Evolutionary conservation across 1,139 yeast genomes (phyloP).

Genomic region (Zygosaccharomyces pseudobailii): DNA sequence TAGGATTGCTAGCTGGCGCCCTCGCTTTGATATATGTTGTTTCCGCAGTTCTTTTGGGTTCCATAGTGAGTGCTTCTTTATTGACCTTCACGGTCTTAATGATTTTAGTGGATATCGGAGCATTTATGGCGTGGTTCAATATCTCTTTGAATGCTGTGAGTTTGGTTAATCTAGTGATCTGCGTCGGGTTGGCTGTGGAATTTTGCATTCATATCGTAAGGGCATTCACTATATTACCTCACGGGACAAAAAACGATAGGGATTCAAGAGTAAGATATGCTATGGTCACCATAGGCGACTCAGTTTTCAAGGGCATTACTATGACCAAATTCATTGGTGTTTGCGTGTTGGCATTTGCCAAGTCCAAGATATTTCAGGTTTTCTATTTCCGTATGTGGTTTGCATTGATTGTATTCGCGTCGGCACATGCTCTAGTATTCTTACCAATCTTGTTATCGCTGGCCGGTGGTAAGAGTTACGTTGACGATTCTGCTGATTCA

Average conservation of each 20-base stretch:
- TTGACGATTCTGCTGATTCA: conserved; percentile 11
- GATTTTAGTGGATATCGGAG: conserved; percentile 71
- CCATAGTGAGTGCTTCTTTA: conserved; percentile 53
- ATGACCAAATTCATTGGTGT: conserved; percentile 88
- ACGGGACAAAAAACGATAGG: conserved; percentile 30
- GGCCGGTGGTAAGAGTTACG: conserved; percentile 49
- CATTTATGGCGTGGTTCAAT: conserved; percentile 69
- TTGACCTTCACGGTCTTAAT: conserved; percentile 56
- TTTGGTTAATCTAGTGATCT: conserved; percentile 80
- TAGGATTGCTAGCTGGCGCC: conserved; percentile 54
- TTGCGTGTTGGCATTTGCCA: conserved; percentile 76
- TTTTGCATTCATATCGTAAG: conserved; percentile 84
- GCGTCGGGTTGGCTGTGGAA: conserved; percentile 90
- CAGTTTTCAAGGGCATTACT: conserved; percentile 87
- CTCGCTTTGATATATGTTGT: conserved; percentile 50
- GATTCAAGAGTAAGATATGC: conserved; percentile 46
- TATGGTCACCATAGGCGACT: conserved; percentile 71
- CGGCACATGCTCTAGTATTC: conserved; percentile 70
- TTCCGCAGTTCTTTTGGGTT: conserved; percentile 60
- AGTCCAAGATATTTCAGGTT: conserved; percentile 80
- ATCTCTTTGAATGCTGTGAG: conserved; percentile 85
- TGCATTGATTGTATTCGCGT: conserved; percentile 70
- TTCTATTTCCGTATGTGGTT: conserved; percentile 97
- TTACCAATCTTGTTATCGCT: conserved; percentile 69
- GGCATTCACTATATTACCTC: conserved; percentile 54